Evolutionary conservation across 805 yeast species (phyloP).

Genomic region (Sugiyamaella chiloensis): DNA sequence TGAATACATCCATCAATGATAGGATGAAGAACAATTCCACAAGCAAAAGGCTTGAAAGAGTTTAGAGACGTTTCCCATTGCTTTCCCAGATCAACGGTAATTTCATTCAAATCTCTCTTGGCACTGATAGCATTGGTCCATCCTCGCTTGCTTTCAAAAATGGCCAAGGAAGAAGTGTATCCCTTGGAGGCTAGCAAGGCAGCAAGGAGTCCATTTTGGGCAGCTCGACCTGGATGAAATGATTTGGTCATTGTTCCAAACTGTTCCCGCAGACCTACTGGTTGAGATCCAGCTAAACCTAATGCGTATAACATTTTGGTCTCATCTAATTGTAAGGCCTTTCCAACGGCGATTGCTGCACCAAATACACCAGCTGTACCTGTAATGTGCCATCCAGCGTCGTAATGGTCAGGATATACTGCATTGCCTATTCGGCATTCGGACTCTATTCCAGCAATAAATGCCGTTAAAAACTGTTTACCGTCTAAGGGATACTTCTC

Average conservation of each 20-base stretch:
- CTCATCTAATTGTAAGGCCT: conserved; percentile 9
- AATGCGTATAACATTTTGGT: conserved; percentile 7
- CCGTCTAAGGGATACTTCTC: conserved; percentile 4
- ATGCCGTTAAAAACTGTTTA: conserved; percentile 8
- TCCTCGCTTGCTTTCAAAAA: conserved; percentile 10
- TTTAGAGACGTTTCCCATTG: conserved; percentile 11
- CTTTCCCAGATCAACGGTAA: conserved; percentile 6
- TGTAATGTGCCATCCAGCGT: conserved; percentile 12
- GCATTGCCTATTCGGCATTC: conserved; percentile 13
- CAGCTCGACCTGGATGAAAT: conserved; percentile 12
- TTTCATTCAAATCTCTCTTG: conserved; percentile 7
- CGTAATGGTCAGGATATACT: conserved; percentile 13
- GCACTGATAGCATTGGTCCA: conserved; percentile 11
- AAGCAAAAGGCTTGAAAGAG: conserved; percentile 13
- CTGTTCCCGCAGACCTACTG: conserved; percentile 11
- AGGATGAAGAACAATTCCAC: conserved; percentile 13
- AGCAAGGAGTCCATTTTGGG: conserved; percentile 12
- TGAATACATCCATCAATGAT: conserved; percentile 11
- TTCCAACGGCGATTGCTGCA: conserved; percentile 12
- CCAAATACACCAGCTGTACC: conserved; percentile 12
- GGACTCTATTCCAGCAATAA: conserved; percentile 9
- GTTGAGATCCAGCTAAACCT: conserved; percentile 14
- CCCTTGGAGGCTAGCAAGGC: conserved; percentile 12
- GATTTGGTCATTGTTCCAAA: conserved; percentile 14
- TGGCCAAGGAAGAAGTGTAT: conserved; percentile 9